Conservation (phyloP, 768 basidiomycete species). For the Hemileccinum impolitum region DNA sequence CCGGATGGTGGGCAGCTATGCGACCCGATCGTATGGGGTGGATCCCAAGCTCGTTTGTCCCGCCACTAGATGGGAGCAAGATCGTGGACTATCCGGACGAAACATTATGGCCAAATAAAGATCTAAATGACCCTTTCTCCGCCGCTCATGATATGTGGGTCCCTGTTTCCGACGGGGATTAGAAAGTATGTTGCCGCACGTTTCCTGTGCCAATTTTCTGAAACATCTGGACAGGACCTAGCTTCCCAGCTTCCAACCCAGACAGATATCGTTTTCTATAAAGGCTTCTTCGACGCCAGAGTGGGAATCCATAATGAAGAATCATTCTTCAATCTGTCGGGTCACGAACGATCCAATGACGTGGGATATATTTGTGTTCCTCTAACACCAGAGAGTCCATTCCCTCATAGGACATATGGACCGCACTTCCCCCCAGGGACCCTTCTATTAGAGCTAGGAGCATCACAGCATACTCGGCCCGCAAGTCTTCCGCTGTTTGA, state of each 20-base stretch:
- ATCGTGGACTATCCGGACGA: slow-evolving; percentile 47
- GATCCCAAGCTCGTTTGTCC: slow-evolving; percentile 74
- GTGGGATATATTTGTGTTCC: slow-evolving; percentile 10
- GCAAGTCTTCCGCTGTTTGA: neutral
- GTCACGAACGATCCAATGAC: slow-evolving; percentile 8
- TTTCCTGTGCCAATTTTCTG: slow-evolving; percentile 2
- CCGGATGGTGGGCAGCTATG: slow-evolving; percentile 84
- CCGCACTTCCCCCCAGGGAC: neutral
- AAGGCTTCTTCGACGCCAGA: slow-evolving; percentile 3
- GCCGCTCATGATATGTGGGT: slow-evolving; percentile 19
- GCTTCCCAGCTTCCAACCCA: slow-evolving; percentile 18
- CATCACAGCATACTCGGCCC: neutral
- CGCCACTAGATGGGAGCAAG: slow-evolving; percentile 34
- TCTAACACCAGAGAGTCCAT: slow-evolving; percentile 33
- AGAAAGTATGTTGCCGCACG: slow-evolving; percentile 9
- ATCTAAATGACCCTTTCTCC: slow-evolving; percentile 8
- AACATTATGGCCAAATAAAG: slow-evolving; percentile 34
- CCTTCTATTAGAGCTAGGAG: neutral
- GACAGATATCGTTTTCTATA: slow-evolving; percentile 14
- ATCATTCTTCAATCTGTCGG: slow-evolving; percentile 4
- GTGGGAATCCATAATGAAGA: slow-evolving; percentile 2
- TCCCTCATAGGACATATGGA: slow-evolving; percentile 7
- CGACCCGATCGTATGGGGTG: slow-evolving; percentile 58
- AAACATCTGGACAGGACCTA: slow-evolving; percentile 13
- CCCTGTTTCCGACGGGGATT: slow-evolving; percentile 18